Evolutionary conservation across 2,329 filamentous ascomycete genomes (phyloP).

Genomic region (Penicillium sp.): DNA sequence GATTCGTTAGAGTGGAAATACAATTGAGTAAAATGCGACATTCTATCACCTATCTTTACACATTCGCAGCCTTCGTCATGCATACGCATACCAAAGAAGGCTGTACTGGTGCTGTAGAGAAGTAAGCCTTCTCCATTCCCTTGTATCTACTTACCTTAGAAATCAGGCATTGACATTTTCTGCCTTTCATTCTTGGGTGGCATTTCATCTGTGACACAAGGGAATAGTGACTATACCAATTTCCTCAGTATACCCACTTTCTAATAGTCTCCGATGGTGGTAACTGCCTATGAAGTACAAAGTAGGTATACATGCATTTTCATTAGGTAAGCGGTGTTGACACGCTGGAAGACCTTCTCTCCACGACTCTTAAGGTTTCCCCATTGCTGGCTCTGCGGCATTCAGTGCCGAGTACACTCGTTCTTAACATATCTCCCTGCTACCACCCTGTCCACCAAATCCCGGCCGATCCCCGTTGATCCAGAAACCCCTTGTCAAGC

Average conservation of each 20-base stretch:
- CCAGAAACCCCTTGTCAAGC: conserved; percentile 4
- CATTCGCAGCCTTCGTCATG: too few relatives aligned
- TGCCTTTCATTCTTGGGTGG: too few relatives aligned
- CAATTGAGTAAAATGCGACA: neutral
- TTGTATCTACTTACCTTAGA: too few relatives aligned
- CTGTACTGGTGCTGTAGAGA: too few relatives aligned
- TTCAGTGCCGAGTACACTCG: conserved; percentile 28
- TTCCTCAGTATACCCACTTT: too few relatives aligned
- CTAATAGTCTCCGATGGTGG: neutral
- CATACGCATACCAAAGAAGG: too few relatives aligned
- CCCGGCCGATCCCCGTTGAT: neutral
- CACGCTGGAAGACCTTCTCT: conserved; percentile 3
- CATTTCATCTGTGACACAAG: too few relatives aligned
- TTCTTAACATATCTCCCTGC: conserved; percentile 10
- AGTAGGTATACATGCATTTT: neutral
- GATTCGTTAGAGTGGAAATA: neutral
- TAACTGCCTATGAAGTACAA: neutral
- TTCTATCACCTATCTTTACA: too few relatives aligned
- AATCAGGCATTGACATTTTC: too few relatives aligned
- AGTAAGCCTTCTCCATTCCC: too few relatives aligned
- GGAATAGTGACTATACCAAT: too few relatives aligned
- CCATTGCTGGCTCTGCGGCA: conserved; percentile 16
- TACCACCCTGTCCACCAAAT: neutral
- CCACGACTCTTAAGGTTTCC: neutral
- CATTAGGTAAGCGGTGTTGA: conserved; percentile 16